Percentiles rank a stretch among this genome's conserved stretches.
Conservation (phyloP, 148 eudicot genomes). For the Oxyria digyna region DNA sequence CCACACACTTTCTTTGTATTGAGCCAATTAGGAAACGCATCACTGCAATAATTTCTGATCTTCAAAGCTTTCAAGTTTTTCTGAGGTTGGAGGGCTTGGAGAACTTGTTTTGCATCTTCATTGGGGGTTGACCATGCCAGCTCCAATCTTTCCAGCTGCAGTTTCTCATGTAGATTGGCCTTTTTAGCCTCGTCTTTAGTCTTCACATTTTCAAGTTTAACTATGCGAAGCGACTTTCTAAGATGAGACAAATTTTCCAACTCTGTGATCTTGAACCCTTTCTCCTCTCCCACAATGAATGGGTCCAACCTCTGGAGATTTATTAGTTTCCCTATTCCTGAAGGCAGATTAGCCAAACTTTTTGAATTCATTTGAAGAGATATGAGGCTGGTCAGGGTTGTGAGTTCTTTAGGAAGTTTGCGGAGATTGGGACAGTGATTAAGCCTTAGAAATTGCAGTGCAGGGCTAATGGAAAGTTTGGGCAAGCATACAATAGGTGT, state of each 20-base stretch:
- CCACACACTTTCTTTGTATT: too few species aligned
- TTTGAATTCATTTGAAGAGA: neutral
- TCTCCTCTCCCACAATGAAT: neutral
- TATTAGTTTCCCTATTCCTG: neutral
- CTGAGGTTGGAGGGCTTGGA: neutral
- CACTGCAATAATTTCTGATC: too few species aligned
- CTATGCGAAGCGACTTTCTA: neutral
- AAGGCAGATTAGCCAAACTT: neutral
- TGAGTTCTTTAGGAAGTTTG: neutral
- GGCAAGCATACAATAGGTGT: neutral
- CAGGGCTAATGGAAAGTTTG: neutral
- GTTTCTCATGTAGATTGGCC: neutral
- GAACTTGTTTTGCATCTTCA: neutral
- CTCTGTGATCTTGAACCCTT: neutral
- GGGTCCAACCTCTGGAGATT: neutral
- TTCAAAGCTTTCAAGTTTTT: neutral
- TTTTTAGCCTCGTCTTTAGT: neutral
- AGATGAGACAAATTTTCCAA: neutral
- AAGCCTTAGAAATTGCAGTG: neutral
- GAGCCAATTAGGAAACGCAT: too few species aligned
- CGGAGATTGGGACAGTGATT: neutral
- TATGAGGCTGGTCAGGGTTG: neutral
- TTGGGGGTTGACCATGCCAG: neutral
- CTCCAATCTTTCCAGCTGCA: neutral
- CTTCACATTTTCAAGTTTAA: neutral